Evolutionary conservation across 495 filamentous ascomycete species (phyloP).

Genomic region (Penicillium lagena): DNA sequence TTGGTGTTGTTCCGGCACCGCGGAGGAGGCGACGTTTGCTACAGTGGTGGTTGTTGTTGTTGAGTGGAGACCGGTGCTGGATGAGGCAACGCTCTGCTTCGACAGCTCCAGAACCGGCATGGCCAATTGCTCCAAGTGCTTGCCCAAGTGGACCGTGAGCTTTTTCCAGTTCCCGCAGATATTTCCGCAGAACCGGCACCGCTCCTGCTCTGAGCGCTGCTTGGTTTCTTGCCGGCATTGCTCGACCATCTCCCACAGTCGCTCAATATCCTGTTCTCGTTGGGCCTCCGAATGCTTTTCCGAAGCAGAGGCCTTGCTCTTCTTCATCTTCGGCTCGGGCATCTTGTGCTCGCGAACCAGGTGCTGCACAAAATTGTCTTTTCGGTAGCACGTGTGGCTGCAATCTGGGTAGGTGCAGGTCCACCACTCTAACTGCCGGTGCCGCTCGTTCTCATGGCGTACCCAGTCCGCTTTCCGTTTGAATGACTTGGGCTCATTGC

Average conservation of each 20-base stretch:
- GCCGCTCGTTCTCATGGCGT: constrained; percentile 88
- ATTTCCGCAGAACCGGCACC: constrained; percentile 87
- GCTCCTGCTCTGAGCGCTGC: constrained; percentile 65
- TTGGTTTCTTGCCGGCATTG: constrained; percentile 66
- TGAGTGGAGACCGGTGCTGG: constrained; percentile 4
- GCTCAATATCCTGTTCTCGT: constrained; percentile 47
- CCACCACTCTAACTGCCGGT: constrained; percentile 93
- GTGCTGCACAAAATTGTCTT: constrained; percentile 95
- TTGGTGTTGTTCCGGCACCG: not conserved
- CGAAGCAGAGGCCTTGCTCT: constrained; percentile 24
- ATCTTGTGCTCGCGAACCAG: constrained; percentile 90
- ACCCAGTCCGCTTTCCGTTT: constrained; percentile 99
- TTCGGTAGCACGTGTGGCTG: constrained; percentile 77
- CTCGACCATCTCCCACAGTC: constrained; percentile 73
- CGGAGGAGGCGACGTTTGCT: constrained; percentile 5
- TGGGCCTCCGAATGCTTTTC: constrained; percentile 37
- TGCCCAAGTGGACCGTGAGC: constrained; percentile 87
- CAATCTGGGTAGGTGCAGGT: constrained; percentile 77
- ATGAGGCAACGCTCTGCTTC: constrained; percentile 22
- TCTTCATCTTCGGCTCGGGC: constrained; percentile 61
- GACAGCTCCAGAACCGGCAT: constrained; percentile 78
- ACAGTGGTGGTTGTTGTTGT: not conserved
- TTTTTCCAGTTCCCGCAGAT: constrained; percentile 86
- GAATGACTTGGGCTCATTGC: constrained; percentile 86
- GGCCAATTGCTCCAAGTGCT: constrained; percentile 93